These are phyloP conservation scores for Neoboletus subvelutipes DNA, from an alignment of 768 basidiomycete genomes.

Conservation along the genomic window DNA sequence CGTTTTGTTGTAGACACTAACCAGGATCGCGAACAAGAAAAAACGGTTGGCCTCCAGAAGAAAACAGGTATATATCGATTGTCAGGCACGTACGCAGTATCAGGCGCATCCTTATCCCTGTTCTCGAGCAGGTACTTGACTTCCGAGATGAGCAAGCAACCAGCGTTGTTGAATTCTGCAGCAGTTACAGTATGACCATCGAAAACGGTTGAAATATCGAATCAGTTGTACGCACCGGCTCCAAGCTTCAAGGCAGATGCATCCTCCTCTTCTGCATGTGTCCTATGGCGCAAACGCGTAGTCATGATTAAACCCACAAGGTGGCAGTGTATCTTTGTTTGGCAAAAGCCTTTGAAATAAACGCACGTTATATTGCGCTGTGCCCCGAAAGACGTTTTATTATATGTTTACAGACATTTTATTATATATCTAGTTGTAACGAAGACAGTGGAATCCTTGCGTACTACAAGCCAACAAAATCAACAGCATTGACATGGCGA, in stretches of 20 bases:
- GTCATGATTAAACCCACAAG: slow-evolving; percentile 49
- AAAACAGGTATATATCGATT: background rate
- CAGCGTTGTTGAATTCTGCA: slow-evolving; percentile 87
- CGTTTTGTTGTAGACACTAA: slow-evolving; percentile 90
- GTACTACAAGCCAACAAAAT: slow-evolving; percentile 27
- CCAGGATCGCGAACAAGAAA: background rate
- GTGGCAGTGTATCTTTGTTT: slow-evolving; percentile 47
- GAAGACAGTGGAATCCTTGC: slow-evolving; percentile 23
- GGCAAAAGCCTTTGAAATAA: slow-evolving; percentile 33
- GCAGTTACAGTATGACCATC: background rate
- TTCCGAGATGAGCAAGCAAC: slow-evolving; percentile 88
- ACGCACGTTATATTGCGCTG: slow-evolving; percentile 4
- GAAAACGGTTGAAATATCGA: background rate
- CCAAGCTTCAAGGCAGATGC: slow-evolving; percentile 83
- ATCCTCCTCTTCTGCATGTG: slow-evolving; percentile 77
- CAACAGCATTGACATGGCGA: slow-evolving; percentile 30
- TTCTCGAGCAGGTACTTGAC: slow-evolving; percentile 89
- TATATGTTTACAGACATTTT: slow-evolving; percentile 40
- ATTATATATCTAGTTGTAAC: slow-evolving; percentile 34
- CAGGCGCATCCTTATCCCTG: slow-evolving; percentile 83
- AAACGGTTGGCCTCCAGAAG: background rate
- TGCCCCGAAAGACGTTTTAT: slow-evolving; percentile 21
- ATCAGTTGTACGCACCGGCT: slow-evolving; percentile 43
- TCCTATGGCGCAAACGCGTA: slow-evolving; percentile 61
- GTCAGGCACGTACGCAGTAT: slow-evolving; percentile 62